Evolutionary conservation across 2,329 filamentous ascomycete species (phyloP).

Genomic region (Ascochyta clinopodiicola): DNA sequence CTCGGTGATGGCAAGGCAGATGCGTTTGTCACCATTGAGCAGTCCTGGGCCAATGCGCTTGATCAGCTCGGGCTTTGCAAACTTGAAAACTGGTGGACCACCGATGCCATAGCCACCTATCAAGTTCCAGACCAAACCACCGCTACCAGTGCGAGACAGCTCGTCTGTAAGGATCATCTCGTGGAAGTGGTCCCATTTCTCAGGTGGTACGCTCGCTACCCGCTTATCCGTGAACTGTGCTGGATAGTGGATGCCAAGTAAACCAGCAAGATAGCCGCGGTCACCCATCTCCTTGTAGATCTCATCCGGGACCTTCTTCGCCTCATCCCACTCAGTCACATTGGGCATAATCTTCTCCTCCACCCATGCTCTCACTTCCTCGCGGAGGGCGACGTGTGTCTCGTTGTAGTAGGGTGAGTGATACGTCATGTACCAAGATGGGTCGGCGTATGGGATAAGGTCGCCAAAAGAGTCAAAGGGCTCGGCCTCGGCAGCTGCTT

Average conservation of each 20-base stretch:
- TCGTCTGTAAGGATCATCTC: constrained; percentile 96
- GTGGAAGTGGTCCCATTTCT: constrained; percentile 98
- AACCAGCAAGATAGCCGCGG: constrained; percentile 88
- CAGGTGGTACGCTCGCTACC: constrained; percentile 78
- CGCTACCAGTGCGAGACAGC: constrained; percentile 84
- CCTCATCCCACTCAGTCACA: constrained; percentile 96
- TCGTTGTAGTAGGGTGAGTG: constrained; percentile 97
- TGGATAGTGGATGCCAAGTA: constrained; percentile 85
- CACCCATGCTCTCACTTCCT: constrained; percentile 91
- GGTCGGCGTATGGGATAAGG: constrained; percentile 89
- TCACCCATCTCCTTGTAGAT: constrained; percentile 97
- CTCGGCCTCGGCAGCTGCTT: constrained; percentile 63
- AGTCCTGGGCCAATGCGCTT: constrained; percentile 90
- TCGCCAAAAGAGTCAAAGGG: constrained; percentile 84
- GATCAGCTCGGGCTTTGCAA: constrained; percentile 82
- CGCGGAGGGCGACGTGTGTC: constrained; percentile 86
- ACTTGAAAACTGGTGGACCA: constrained; percentile 88
- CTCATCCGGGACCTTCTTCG: constrained; percentile 82
- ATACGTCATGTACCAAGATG: constrained; percentile 93
- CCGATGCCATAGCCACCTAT: constrained; percentile 97
- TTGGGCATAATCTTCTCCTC: constrained; percentile 87
- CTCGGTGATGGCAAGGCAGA: constrained; percentile 97
- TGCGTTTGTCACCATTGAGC: constrained; percentile 90
- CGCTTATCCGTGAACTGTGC: constrained; percentile 73
- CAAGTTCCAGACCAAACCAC: constrained; percentile 95